Conservation (phyloP, 257 asterid genomes). For the Buddleja alternifolia region DNA sequence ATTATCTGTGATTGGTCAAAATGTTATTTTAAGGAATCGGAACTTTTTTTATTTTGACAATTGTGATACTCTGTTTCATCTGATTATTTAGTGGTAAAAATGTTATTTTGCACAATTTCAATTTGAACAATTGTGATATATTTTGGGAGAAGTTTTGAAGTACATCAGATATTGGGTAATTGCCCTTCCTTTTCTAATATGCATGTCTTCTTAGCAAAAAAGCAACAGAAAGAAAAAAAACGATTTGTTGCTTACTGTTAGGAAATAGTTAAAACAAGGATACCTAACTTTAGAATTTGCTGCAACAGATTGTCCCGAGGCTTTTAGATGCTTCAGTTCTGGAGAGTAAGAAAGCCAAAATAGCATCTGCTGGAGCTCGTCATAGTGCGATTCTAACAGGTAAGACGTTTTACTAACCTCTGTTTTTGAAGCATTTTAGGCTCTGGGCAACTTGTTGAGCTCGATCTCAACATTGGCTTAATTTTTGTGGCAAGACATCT, state of each 20-base stretch:
- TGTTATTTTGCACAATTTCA: no score
- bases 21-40: constrained; percentile 12
- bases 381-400: constrained; percentile 72
- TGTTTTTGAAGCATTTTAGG: constrained; percentile 1
- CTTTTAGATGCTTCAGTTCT: constrained; percentile 60
- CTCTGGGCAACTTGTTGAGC: constrained; percentile 22
- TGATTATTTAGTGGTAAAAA: no score
- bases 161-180: neutral
- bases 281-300: neutral
- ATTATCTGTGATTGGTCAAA: constrained; percentile 12
- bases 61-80: no score
- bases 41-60: neutral
- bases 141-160: neutral
- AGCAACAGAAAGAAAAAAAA: no score
- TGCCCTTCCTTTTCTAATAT: neutral
- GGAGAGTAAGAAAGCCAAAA: constrained; percentile 52
- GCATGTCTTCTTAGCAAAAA: no score
- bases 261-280: neutral
- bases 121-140: constrained; percentile 2
- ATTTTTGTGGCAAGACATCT: neutral
- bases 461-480: neutral
- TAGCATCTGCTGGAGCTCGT: constrained; percentile 78
- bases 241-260: neutral
- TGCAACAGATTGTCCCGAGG: constrained; percentile 54
- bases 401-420: constrained; percentile 21